phyloP scores from a whole-genome alignment of 2,329 filamentous ascomycete genomes.

The Grosmannia serpens region DNA sequence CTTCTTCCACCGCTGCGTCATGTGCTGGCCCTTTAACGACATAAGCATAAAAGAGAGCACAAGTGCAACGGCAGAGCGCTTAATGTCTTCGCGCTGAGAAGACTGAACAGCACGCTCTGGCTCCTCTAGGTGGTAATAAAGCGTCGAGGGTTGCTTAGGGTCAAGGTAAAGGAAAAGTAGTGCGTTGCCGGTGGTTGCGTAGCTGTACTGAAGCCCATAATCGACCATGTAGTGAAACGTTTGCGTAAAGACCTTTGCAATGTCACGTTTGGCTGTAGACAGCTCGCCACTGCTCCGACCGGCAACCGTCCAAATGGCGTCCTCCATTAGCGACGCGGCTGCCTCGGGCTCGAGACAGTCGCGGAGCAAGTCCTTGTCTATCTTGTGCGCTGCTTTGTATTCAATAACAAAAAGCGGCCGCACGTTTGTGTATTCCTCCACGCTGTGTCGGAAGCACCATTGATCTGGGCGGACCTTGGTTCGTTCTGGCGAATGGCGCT shows the following conservation, averaged over 20 bases:
- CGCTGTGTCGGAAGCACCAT: too few species aligned
- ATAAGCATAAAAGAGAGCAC: conserved; percentile 2
- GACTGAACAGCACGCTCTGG: not conserved
- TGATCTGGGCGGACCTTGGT: too few species aligned
- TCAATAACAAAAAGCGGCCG: conserved; percentile 6
- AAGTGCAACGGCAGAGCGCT: conserved; percentile 2
- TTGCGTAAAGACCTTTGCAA: conserved; percentile 1
- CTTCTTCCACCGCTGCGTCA: conserved; percentile 1
- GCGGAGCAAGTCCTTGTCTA: not conserved
- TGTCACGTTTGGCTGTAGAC: not conserved
- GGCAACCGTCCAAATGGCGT: not conserved
- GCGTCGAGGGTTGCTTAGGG: not conserved
- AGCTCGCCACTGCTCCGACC: not conserved
- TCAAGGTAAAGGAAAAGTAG: conserved; percentile 3
- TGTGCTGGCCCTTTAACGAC: not conserved
- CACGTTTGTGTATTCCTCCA: too few species aligned
- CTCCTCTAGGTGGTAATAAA: conserved; percentile 4
- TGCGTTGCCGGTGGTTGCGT: not conserved
- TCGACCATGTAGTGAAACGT: conserved; percentile 7
- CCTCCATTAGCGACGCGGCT: conserved; percentile 2
- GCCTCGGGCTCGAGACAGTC: not conserved
- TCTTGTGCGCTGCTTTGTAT: conserved; percentile 7
- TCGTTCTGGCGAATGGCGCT: too few species aligned
- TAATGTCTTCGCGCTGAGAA: too few species aligned
- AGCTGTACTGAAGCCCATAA: conserved; percentile 4